Evolutionary conservation across 495 filamentous ascomycete species (phyloP).

Genomic region (Penicillium waksmanii): DNA sequence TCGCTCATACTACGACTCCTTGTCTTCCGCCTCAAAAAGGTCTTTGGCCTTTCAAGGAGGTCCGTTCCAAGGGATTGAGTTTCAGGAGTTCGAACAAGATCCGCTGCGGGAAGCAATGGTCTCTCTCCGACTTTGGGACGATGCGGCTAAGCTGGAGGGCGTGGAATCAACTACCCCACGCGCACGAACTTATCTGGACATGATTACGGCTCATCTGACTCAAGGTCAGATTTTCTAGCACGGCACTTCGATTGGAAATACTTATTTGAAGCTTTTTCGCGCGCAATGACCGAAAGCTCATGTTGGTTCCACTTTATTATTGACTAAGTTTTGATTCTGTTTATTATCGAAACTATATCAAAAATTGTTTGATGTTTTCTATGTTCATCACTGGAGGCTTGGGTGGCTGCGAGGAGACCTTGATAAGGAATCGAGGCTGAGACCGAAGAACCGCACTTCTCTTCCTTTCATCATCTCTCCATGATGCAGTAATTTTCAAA

Average conservation of each 20-base stretch:
- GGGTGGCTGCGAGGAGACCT: too few species aligned
- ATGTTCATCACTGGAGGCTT: too few species aligned
- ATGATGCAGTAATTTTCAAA: too few species aligned
- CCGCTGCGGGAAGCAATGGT: slow-evolving; percentile 45
- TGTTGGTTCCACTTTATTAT: too few species aligned
- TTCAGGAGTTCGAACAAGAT: slow-evolving; percentile 32
- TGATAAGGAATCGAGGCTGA: too few species aligned
- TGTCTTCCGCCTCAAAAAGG: slow-evolving; percentile 43
- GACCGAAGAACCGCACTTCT: too few species aligned
- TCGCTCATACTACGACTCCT: slow-evolving; percentile 37
- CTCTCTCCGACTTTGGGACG: slow-evolving; percentile 46
- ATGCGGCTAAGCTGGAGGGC: slow-evolving; percentile 42
- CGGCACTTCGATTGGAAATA: background rate
- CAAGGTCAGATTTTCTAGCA: background rate
- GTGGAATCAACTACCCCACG: slow-evolving; percentile 35
- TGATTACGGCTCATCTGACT: slow-evolving; percentile 32
- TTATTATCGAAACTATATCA: too few species aligned
- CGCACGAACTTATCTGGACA: slow-evolving; percentile 33
- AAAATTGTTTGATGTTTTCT: too few species aligned
- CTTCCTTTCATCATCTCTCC: too few species aligned
- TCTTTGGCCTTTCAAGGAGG: slow-evolving; percentile 50
- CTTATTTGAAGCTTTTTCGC: background rate
- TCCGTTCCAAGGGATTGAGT: slow-evolving; percentile 41
- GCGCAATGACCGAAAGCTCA: too few species aligned
- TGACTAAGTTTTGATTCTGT: too few species aligned